phyloP scores from a whole-genome alignment of 2,329 filamentous ascomycete genomes.

The Dryadomyces quercus-mongolicae region DNA sequence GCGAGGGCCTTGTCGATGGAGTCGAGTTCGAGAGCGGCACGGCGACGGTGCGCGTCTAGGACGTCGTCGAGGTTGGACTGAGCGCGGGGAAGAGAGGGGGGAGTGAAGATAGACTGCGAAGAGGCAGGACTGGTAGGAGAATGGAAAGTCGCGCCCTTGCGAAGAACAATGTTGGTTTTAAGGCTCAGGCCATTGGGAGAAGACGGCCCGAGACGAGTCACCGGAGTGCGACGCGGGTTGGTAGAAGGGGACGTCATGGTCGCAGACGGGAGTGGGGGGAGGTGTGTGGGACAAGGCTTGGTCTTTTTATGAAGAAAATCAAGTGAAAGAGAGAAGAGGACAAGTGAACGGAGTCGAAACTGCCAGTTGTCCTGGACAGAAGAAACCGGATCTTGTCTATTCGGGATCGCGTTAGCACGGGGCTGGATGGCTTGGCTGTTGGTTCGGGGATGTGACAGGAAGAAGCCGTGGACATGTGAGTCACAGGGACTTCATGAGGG shows the following conservation, averaged over 20 bases:
- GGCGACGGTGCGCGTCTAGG: conserved; percentile 55
- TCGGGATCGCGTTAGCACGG: background rate
- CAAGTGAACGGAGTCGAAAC: background rate
- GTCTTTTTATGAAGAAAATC: background rate
- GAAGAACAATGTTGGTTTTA: conserved; percentile 47
- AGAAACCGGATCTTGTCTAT: conserved; percentile 6
- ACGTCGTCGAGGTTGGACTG: conserved; percentile 62
- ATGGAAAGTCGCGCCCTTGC: conserved; percentile 59
- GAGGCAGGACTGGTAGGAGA: conserved; percentile 32
- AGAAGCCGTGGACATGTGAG: conserved; percentile 1
- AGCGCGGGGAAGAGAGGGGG: conserved; percentile 49
- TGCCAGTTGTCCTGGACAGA: conserved; percentile 11
- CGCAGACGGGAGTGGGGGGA: background rate
- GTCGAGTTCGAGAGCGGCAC: conserved; percentile 53
- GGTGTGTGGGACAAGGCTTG: background rate
- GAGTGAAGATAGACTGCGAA: conserved; percentile 25
- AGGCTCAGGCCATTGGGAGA: conserved; percentile 29
- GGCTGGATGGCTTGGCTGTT: no score
- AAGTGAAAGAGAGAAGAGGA: background rate
- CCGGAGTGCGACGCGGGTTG: conserved; percentile 28
- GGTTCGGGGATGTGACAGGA: no score
- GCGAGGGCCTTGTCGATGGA: conserved; percentile 46
- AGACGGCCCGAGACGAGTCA: conserved; percentile 28
- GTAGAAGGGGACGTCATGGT: conserved; percentile 13
- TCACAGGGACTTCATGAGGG: background rate